phyloP scores from a whole-genome alignment of 805 yeast genomes.

The Metschnikowia cubensis region DNA sequence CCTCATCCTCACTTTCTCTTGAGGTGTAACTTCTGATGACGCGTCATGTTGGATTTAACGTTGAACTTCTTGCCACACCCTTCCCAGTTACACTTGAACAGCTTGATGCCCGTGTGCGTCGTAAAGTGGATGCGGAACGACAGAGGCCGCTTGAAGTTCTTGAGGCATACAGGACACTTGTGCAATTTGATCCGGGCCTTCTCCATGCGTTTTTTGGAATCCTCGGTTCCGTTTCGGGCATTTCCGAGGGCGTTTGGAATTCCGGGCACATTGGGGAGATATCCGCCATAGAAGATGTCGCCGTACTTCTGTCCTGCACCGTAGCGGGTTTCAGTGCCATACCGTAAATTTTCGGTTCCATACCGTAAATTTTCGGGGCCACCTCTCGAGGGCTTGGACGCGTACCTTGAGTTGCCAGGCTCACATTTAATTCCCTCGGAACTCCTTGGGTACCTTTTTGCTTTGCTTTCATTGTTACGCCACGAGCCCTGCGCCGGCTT shows the following conservation, averaged over 20 bases:
- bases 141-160: constrained; percentile 78
- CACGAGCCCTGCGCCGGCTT: background rate
- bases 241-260: background rate
- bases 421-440: too few species aligned
- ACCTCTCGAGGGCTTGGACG: too few species aligned
- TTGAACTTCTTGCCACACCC: constrained; percentile 68
- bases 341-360: too few species aligned
- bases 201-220: background rate
- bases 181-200: constrained; percentile 1
- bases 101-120: constrained; percentile 53
- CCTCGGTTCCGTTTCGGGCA: background rate
- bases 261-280: too few species aligned
- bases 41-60: constrained; percentile 74
- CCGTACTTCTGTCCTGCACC: too few species aligned
- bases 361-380: too few species aligned
- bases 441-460: too few species aligned
- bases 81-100: constrained; percentile 43
- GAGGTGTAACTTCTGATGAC: constrained; percentile 68
- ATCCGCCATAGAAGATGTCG: too few species aligned
- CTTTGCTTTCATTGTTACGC: too few species aligned
- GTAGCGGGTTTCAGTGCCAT: too few species aligned
- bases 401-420: too few species aligned
- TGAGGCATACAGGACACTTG: constrained; percentile 54
- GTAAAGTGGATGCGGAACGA: constrained; percentile 75
- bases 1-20: constrained; percentile 5